A percentile compares a stretch with the other conserved stretches of the same genome.
These are phyloP conservation scores for Vitis rotundifolia DNA, from an alignment of 164 flowering plant species.

Conservation along the genomic window DNA sequence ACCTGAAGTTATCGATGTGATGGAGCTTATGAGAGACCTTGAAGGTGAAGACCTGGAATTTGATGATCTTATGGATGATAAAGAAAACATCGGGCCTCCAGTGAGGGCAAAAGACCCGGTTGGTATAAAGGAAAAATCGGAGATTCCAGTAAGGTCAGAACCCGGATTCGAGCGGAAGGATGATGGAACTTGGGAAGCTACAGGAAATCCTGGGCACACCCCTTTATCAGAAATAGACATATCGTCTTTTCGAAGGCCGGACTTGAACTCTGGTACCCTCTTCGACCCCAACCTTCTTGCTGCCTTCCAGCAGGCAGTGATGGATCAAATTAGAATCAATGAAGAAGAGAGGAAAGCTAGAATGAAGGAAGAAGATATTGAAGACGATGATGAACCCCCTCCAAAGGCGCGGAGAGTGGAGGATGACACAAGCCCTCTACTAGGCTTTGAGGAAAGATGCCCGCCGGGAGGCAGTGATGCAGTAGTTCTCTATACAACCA, in stretches of 20 bases:
- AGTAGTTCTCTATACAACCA: conserved; percentile 78
- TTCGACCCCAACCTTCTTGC: conserved; percentile 46
- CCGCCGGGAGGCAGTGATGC: conserved; percentile 75
- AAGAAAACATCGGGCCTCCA: conserved; percentile 60
- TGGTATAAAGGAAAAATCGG: background rate
- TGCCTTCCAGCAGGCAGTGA: conserved; percentile 34
- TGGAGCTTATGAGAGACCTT: conserved; percentile 58
- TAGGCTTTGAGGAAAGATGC: conserved; percentile 54
- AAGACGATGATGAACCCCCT: conserved; percentile 27
- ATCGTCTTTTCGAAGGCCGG: conserved; percentile 36
- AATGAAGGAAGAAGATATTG: conserved; percentile 9
- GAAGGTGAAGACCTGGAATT: conserved; percentile 50
- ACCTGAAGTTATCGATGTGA: conserved; percentile 42
- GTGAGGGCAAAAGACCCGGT: conserved; percentile 16
- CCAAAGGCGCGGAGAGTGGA: conserved; percentile 18
- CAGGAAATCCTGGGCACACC: background rate
- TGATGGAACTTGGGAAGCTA: background rate
- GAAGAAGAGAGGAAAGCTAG: conserved; percentile 38
- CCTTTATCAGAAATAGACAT: conserved; percentile 34
- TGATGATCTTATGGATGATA: conserved; percentile 28
- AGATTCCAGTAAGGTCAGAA: background rate
- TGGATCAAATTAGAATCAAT: conserved; percentile 12
- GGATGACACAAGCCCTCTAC: conserved; percentile 24
- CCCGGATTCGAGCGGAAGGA: background rate
- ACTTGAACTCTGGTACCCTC: conserved; percentile 33